Base-by-base conservation (phyloP, 169 alveolate species). In the Babesia caballi region DNA sequence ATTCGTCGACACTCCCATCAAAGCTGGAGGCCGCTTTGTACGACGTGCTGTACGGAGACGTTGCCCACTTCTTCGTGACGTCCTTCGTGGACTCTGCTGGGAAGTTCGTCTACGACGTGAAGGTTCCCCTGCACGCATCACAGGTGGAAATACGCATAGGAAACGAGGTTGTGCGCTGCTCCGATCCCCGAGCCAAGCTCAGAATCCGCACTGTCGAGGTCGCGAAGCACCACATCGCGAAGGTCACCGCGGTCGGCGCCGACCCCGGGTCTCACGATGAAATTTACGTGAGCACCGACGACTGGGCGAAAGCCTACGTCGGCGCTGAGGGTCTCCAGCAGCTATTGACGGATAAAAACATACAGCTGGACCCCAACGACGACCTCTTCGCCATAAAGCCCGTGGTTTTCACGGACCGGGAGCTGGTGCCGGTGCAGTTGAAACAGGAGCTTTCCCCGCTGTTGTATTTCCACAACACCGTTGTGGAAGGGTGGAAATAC, bases 41-140 rank as follows among this genome's bases (percentile, higher is more conserved):
- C 17, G 73, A 63, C 2, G 11, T 63, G 60, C 23, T 63, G 11
- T 49, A 47, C 60, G 21, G 9, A 0, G 73, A 63, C 41, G 41
- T 63, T 4, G 47, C 6, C 1, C n/a, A 44, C 54, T 60, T 47
- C 63, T 46, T 47, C 46, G 30, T 12, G 38, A 36, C 73, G 14
- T 5, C n/a, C 21, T 63, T 63, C 41, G 73, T 17, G 3, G 73
- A 36, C 30, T 8, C 40, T 1, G 21, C 0, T 30, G 73, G 73
- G 15, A 63, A 63, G 49, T 19, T 49, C 19, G 53, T 47, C 12
- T 28, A 25, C 42, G 73, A 63, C 41, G 73, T 63, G 4, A 30
- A 19, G 49, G 27, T 33, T 14, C 19, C 63, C 12, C n/a, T n/a
- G n/a, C n/a, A n/a, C n/a, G n/a, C n/a, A n/a, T n/a, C n/a, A n/a